These are phyloP conservation scores for Santalum album DNA, from an alignment of 164 flowering plant species.

Conservation along the genomic window DNA sequence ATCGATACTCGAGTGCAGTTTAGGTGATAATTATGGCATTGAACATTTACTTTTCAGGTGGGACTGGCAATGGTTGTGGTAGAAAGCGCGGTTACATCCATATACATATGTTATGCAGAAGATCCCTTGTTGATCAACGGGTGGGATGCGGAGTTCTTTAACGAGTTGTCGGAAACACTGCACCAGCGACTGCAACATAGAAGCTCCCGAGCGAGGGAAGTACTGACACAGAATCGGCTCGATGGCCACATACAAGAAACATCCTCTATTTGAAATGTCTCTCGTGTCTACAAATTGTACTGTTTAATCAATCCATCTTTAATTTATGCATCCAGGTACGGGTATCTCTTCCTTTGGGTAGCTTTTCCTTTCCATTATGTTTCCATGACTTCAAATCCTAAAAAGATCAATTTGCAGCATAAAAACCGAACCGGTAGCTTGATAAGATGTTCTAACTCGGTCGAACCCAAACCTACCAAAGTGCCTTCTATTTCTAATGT, in stretches of 20 bases:
- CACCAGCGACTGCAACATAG: constrained; percentile 89
- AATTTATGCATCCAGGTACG: not conserved
- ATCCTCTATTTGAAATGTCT: constrained; percentile 18
- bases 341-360: too few relatives aligned
- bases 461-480: too few relatives aligned
- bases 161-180: constrained; percentile 71
- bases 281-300: not conserved
- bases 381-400: too few relatives aligned
- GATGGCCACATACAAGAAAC: constrained; percentile 33
- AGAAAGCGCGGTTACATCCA: constrained; percentile 93
- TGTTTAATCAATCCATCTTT: not conserved
- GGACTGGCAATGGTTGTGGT: constrained; percentile 91
- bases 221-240: constrained; percentile 34
- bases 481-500: constrained; percentile 9
- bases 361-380: too few relatives aligned
- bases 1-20: too few relatives aligned
- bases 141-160: constrained; percentile 87
- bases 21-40: too few relatives aligned
- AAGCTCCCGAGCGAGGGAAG: constrained; percentile 76
- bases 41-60: constrained; percentile 35
- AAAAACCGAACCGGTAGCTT: too few relatives aligned
- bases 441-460: too few relatives aligned
- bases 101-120: constrained; percentile 91
- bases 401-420: too few relatives aligned
- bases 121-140: constrained; percentile 76